phyloP scores from a whole-genome alignment of 2,329 filamentous ascomycete species.

The Leptosphaerulina australis region DNA sequence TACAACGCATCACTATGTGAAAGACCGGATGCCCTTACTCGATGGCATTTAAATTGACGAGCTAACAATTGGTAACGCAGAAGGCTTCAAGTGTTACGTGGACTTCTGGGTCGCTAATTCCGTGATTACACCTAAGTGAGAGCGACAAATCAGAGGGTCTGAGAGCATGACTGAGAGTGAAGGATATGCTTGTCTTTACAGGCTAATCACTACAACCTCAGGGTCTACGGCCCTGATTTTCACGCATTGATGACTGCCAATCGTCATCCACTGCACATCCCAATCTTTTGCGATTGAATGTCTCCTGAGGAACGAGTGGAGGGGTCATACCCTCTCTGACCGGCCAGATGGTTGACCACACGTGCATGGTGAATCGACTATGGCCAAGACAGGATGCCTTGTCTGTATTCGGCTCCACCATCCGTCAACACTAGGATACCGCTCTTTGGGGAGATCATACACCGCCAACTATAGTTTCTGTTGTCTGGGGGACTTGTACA shows the following conservation, averaged over 20 bases:
- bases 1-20: constrained; percentile 10
- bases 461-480: constrained; percentile 10
- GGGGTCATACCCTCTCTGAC: constrained; percentile 6
- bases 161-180: not conserved
- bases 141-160: not conserved
- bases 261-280: constrained; percentile 8
- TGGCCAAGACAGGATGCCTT: constrained; percentile 6
- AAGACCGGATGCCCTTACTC: constrained; percentile 5
- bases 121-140: not conserved
- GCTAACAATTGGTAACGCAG: not conserved
- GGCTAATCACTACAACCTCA: constrained; percentile 2
- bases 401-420: constrained; percentile 6
- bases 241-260: not conserved
- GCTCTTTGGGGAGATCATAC: constrained; percentile 17
- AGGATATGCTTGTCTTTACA: constrained; percentile 10
- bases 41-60: not conserved
- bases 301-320: constrained; percentile 4
- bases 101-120: constrained; percentile 1
- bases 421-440: constrained; percentile 17
- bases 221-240: constrained; percentile 16
- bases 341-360: constrained; percentile 7
- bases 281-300: constrained; percentile 11
- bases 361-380: constrained; percentile 12
- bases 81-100: constrained; percentile 2
- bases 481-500: constrained; percentile 15